A percentile compares a stretch with the other conserved stretches of the same genome.
phyloP scores from a whole-genome alignment of 768 basidiomycete genomes.

The Amanita muscaria region DNA sequence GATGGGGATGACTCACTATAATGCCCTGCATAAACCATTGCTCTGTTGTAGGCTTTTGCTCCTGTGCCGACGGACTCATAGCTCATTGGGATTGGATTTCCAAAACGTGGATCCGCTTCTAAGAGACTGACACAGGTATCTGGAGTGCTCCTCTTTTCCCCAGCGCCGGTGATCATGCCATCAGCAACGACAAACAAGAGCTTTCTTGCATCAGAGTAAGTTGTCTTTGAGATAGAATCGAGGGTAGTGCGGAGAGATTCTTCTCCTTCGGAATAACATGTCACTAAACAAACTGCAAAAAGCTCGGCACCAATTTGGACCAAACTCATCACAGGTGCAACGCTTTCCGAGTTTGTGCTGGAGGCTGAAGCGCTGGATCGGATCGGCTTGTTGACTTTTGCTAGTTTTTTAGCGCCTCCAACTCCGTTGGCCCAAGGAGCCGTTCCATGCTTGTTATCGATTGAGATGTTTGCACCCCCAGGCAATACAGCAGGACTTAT shows the following conservation, averaged over 20 bases:
- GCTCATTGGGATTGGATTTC: constrained; percentile 91
- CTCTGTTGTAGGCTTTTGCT: constrained; percentile 82
- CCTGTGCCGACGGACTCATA: constrained; percentile 90
- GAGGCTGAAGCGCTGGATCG: constrained; percentile 43
- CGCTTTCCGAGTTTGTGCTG: constrained; percentile 37
- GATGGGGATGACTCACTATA: constrained; percentile 59
- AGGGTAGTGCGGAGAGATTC: constrained; percentile 86
- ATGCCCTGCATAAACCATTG: constrained; percentile 99
- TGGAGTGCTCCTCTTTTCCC: constrained; percentile 92
- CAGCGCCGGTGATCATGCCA: constrained; percentile 97
- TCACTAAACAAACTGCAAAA: constrained; percentile 92
- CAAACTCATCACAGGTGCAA: constrained; percentile 68
- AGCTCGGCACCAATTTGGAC: constrained; percentile 91
- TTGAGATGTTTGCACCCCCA: constrained; percentile 88
- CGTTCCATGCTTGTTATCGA: constrained; percentile 85
- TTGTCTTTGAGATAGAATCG: constrained; percentile 86
- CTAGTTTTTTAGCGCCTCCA: constrained; percentile 41
- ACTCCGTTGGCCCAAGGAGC: constrained; percentile 84
- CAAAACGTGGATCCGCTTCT: constrained; percentile 92
- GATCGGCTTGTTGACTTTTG: constrained; percentile 37
- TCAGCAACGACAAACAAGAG: constrained; percentile 92
- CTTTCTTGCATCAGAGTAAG: constrained; percentile 88
- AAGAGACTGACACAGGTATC: constrained; percentile 90
- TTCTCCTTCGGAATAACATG: constrained; percentile 96
- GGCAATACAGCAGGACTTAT: constrained; percentile 96